Conservation (phyloP, 345 rosid genomes). For the Corymbia maculata region DNA sequence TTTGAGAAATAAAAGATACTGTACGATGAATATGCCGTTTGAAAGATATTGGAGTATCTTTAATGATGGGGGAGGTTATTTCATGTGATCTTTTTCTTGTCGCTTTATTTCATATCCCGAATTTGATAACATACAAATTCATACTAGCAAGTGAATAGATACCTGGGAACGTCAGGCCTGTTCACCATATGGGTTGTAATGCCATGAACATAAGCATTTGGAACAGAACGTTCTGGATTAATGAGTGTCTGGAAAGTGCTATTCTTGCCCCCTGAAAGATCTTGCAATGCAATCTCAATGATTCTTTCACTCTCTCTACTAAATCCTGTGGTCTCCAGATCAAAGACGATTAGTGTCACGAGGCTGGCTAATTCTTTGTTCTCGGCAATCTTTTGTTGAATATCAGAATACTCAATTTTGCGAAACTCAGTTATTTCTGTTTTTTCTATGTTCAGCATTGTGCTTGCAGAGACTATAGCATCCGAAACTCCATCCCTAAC, state of each 20-base stretch:
- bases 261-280: conserved; percentile 73
- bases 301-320: conserved; percentile 40
- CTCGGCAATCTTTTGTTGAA: conserved; percentile 41
- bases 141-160: not conserved
- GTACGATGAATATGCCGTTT: not conserved
- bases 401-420: conserved; percentile 25
- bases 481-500: conserved; percentile 27
- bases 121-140: not conserved
- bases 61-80: not conserved
- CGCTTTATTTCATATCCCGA: not conserved
- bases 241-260: conserved; percentile 81
- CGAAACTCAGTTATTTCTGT: conserved; percentile 16
- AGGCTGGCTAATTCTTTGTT: conserved; percentile 40
- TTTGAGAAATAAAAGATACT: not conserved
- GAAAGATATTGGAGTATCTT: not conserved
- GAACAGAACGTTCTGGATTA: conserved; percentile 53
- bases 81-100: not conserved
- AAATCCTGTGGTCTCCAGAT: conserved; percentile 78
- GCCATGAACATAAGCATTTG: conserved; percentile 43
- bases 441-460: conserved; percentile 23
- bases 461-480: conserved; percentile 31
- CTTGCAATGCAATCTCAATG: conserved; percentile 76
- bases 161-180: conserved; percentile 83
- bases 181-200: conserved; percentile 70
- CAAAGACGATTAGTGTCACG: conserved; percentile 49